Base-by-base conservation (phyloP, 768 basidiomycete species). In the Lentinula detonsa region DNA sequence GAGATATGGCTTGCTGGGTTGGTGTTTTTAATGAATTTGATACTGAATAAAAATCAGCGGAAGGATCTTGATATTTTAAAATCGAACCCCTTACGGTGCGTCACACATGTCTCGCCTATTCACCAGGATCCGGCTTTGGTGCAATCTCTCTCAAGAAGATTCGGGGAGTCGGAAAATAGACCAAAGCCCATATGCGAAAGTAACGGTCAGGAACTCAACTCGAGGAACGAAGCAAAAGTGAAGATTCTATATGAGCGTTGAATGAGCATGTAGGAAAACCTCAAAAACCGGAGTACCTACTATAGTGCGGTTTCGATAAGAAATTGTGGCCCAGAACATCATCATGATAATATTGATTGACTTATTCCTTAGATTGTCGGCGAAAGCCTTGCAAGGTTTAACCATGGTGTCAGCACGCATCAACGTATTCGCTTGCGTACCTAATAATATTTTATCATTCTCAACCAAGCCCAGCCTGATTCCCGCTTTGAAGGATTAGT, bases 31-130 rank as follows among this genome's bases (percentile, higher is more conserved):
- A 0, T 18, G 28, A 21, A 23, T 43, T 56, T 56, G 31, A 56
- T 43, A 56, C n/a, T 28, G 23, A 23, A 21, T 37, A 8, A 11
- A n/a, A 6, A 48, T 48, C 46, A 48, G 21, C 55, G 55, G 55
- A 56, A 56, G 55, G 55, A 56, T 54, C 53, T 54, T 54, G 35
- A 54, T 33, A 48, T 21, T 48, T 48, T 9, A 48, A 48, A 48
- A 48, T 48, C 21, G 46, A 9, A 48, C 18, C 46, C 46, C 46
- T 48, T 48, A 48, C 46, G 18, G 7, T 18, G 45, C 45, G 18
- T 46, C 18, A 46, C 45, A 21, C 45, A 23, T 48, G 46, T 48
- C 46, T 48, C 46, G 46, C 46, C 46, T 16, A 48, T 9, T 48
- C 46, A n/a, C 21, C 45, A 46, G 45, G 45, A 46, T 46, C 45